Conservation (phyloP, 2,329 filamentous ascomycete genomes). For the Albifimbria verrucaria region DNA sequence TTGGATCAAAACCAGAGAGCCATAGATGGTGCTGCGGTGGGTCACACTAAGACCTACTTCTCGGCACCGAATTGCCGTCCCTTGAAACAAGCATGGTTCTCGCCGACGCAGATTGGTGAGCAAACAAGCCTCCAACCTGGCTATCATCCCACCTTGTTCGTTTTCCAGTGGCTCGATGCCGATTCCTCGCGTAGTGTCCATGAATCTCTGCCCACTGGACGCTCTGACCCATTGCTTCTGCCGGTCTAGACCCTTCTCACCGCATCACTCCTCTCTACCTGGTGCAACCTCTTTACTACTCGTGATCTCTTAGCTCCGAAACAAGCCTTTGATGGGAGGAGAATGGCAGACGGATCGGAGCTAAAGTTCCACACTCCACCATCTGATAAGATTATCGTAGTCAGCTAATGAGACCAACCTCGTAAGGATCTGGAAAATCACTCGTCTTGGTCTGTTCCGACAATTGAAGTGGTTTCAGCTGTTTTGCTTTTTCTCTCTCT, state of each 20-base stretch:
- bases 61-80: not conserved
- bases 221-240: no score
- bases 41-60: not conserved
- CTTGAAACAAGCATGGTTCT: not conserved
- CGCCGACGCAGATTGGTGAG: not conserved
- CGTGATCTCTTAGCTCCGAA: no score
- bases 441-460: not conserved
- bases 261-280: no score
- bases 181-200: no score
- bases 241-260: no score
- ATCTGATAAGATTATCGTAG: not conserved
- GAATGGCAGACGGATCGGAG: not conserved
- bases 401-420: not conserved
- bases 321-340: not conserved
- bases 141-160: not conserved
- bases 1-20: no score
- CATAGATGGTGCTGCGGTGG: no score
- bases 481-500: not conserved
- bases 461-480: not conserved
- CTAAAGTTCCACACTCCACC: not conserved
- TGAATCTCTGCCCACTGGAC: no score
- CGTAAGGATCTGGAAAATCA: not conserved
- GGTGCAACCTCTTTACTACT: no score
- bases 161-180: not conserved
- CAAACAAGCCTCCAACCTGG: no score